Conservation (phyloP, 75 land plant species). For the Pinus tabuliformis region DNA sequence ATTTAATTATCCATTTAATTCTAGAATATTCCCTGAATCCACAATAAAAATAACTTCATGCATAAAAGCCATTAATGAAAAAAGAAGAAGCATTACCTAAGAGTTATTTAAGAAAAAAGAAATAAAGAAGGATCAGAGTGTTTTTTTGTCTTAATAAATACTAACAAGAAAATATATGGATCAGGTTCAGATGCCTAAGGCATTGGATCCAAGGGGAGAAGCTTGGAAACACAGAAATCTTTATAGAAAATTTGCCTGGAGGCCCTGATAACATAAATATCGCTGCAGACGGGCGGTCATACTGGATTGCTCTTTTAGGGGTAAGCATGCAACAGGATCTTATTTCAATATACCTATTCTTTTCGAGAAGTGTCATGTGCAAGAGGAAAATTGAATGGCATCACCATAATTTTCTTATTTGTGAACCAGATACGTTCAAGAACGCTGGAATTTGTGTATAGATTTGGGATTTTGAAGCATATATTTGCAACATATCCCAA, state of each 20-base stretch:
- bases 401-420: background rate
- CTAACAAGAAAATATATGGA: background rate
- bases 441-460: slow-evolving; percentile 20
- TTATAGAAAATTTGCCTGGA: slow-evolving; percentile 75
- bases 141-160: background rate
- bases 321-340: slow-evolving; percentile 8
- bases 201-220: slow-evolving; percentile 61
- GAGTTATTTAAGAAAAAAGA: no score
- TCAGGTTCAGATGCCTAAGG: slow-evolving; percentile 64
- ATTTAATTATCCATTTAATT: no score
- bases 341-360: no score
- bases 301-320: slow-evolving; percentile 61
- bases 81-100: no score
- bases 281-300: slow-evolving; percentile 49
- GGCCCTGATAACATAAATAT: slow-evolving; percentile 76
- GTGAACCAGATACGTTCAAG: slow-evolving; percentile 15
- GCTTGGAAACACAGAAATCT: slow-evolving; percentile 47
- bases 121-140: no score
- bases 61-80: no score
- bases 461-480: slow-evolving; percentile 10
- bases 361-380: background rate
- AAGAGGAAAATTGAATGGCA: background rate
- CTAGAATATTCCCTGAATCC: no score
- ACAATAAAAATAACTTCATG: no score
- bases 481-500: slow-evolving; percentile 26